Evolutionary conservation across 805 yeast genomes (phyloP).

Genomic region (Saccharomycopsis microspora): DNA sequence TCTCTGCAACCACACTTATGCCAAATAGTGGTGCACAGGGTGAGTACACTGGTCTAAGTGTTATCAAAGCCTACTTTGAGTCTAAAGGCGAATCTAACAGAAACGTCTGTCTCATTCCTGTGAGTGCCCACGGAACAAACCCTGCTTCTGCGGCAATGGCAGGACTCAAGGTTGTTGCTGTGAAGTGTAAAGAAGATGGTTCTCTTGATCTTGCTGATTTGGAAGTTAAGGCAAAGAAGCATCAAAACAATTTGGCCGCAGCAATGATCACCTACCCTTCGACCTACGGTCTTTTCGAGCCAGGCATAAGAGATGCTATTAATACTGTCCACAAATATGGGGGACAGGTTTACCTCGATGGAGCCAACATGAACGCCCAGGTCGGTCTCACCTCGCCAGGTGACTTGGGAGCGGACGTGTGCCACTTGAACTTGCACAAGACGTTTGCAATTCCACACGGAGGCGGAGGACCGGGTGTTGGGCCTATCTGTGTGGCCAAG

Average conservation of each 20-base stretch:
- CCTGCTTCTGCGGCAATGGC: slow-evolving; percentile 99
- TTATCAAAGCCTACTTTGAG: slow-evolving; percentile 67
- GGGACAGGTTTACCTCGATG: slow-evolving; percentile 95
- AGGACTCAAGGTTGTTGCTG: slow-evolving; percentile 86
- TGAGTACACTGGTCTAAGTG: slow-evolving; percentile 88
- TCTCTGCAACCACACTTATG: slow-evolving; percentile 81
- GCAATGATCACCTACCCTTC: slow-evolving; percentile 97
- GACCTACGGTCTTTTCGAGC: slow-evolving; percentile 93
- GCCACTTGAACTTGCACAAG: slow-evolving; percentile 93
- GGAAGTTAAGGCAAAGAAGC: slow-evolving; percentile 56
- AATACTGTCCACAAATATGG: slow-evolving; percentile 78
- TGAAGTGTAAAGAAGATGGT: slow-evolving; percentile 78
- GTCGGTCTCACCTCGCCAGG: slow-evolving; percentile 97
- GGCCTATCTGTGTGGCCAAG: slow-evolving; percentile 86
- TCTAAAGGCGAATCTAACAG: slow-evolving; percentile 61
- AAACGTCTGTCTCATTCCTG: slow-evolving; percentile 88
- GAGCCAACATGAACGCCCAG: slow-evolving; percentile 99
- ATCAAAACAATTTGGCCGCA: slow-evolving; percentile 68
- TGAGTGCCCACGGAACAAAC: slow-evolving; percentile 96
- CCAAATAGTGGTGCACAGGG: slow-evolving; percentile 99
- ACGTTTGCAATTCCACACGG: slow-evolving; percentile 98
- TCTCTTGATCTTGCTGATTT: slow-evolving; percentile 76
- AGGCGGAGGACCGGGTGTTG: slow-evolving; percentile 99
- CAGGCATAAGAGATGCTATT: slow-evolving; percentile 76
- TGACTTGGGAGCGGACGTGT: slow-evolving; percentile 95